These are phyloP conservation scores for Pythium sp. DNA, from an alignment of 352 stramenopile genomes.

Conservation along the genomic window DNA sequence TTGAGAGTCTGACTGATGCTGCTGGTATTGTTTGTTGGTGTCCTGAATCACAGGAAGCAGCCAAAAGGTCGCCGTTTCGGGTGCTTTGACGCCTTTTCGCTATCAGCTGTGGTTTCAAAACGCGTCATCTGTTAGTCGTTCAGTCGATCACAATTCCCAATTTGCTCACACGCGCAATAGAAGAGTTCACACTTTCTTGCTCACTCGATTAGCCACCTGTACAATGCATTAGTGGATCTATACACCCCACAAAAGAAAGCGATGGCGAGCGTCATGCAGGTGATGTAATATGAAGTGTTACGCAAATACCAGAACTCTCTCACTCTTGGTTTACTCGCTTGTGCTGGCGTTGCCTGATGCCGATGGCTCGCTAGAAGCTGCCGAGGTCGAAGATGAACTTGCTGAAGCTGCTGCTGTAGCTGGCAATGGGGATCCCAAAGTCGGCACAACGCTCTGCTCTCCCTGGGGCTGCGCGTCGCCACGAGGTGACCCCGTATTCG, in stretches of 20 bases:
- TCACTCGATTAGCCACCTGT: not conserved
- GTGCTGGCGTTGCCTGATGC: not conserved
- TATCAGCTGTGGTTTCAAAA: not conserved
- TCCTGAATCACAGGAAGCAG: not conserved
- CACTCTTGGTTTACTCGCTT: not conserved
- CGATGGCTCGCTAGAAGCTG: not conserved
- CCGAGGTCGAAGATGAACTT: not conserved
- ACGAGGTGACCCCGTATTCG: not conserved
- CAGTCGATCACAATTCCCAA: not conserved
- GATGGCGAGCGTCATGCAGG: not conserved
- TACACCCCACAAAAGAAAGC: not conserved
- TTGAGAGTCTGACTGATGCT: not conserved
- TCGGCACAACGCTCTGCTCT: not conserved
- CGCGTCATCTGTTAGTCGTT: not conserved
- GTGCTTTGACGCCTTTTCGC: slow-evolving; percentile 1
- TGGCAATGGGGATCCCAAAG: not conserved
- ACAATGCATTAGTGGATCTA: not conserved
- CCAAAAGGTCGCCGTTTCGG: not conserved
- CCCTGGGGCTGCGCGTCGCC: not conserved
- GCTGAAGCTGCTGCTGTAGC: not conserved
- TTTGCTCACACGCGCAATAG: not conserved
- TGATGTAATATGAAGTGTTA: not conserved
- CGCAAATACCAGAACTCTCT: not conserved
- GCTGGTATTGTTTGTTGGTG: not conserved
- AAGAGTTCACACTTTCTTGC: not conserved